Evolutionary conservation across 192 early-diverging fungal species (phyloP).

Genomic region (Coemansia sp.): DNA sequence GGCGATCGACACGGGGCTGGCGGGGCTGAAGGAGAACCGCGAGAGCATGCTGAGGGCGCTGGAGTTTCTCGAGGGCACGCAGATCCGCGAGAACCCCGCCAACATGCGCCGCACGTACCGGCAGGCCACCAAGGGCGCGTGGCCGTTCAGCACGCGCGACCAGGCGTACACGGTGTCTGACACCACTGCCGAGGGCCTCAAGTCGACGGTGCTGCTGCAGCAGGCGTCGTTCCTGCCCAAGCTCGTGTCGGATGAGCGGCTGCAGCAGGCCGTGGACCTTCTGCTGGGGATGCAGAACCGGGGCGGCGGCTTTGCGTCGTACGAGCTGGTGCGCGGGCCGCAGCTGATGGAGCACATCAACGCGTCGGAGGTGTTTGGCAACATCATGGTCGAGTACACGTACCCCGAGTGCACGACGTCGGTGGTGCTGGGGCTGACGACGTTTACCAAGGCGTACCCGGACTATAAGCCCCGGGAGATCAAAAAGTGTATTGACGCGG

Average conservation of each 20-base stretch:
- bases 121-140: slow-evolving; percentile 85
- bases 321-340: slow-evolving; percentile 83
- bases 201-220: slow-evolving; percentile 76
- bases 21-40: slow-evolving; percentile 67
- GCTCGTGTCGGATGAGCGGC: slow-evolving; percentile 67
- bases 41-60: slow-evolving; percentile 66
- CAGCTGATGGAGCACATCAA: slow-evolving; percentile 84
- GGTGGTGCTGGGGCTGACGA: slow-evolving; percentile 79
- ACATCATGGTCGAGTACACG: slow-evolving; percentile 95
- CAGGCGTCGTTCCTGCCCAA: slow-evolving; percentile 59
- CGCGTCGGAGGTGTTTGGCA: slow-evolving; percentile 97
- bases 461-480: slow-evolving; percentile 82
- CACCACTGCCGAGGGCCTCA: slow-evolving; percentile 91
- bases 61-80: slow-evolving; percentile 81
- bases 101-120: slow-evolving; percentile 73
- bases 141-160: slow-evolving; percentile 93
- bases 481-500: slow-evolving; percentile 60
- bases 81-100: slow-evolving; percentile 77
- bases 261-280: slow-evolving; percentile 86
- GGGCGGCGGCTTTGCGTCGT: slow-evolving; percentile 91
- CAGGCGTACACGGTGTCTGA: slow-evolving; percentile 97
- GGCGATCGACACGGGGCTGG: slow-evolving; percentile 74
- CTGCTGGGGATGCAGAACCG: slow-evolving; percentile 90
- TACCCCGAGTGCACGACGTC: slow-evolving; percentile 98
- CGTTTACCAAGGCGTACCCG: slow-evolving; percentile 75